Evolutionary conservation across 176 grass and related monocot genomes (phyloP).

Genomic region (Coix lacrymajobi): DNA sequence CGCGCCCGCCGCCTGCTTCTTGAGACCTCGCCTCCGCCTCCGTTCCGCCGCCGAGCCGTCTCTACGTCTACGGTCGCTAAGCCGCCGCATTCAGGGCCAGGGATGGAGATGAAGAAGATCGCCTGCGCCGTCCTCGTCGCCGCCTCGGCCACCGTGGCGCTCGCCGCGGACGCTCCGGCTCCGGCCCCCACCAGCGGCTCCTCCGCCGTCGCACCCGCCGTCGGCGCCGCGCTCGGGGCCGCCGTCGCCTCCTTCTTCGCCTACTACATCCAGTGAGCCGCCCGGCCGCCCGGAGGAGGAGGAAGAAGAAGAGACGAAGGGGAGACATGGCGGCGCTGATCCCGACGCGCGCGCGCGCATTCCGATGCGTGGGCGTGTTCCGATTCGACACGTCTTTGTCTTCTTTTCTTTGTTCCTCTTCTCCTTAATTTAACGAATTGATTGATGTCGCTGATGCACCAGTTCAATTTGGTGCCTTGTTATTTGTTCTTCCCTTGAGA

Average conservation of each 20-base stretch:
- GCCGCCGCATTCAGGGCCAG: not conserved
- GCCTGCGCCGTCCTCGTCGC: constrained; percentile 76
- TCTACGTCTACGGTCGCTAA: not conserved
- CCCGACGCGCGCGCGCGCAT: not conserved
- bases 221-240: constrained; percentile 51
- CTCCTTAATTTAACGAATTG: constrained; percentile 23
- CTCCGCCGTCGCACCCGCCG: constrained; percentile 36
- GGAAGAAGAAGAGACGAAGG: not conserved
- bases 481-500: constrained; percentile 20
- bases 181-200: constrained; percentile 55
- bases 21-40: constrained; percentile 41
- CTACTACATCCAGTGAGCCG: constrained; percentile 63
- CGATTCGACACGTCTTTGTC: not conserved
- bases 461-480: constrained; percentile 1
- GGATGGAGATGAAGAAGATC: constrained; percentile 98
- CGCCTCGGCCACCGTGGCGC: constrained; percentile 56
- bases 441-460: constrained; percentile 21
- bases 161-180: constrained; percentile 67
- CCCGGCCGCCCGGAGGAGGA: not conserved
- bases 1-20: not conserved
- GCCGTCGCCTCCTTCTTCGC: constrained; percentile 74
- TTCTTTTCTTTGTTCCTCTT: not conserved
- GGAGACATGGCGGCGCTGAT: constrained; percentile 1
- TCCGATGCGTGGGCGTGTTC: not conserved
- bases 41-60: not conserved